phyloP scores from a whole-genome alignment of 805 yeast species.

The Scheffersomyces coipomensis region DNA sequence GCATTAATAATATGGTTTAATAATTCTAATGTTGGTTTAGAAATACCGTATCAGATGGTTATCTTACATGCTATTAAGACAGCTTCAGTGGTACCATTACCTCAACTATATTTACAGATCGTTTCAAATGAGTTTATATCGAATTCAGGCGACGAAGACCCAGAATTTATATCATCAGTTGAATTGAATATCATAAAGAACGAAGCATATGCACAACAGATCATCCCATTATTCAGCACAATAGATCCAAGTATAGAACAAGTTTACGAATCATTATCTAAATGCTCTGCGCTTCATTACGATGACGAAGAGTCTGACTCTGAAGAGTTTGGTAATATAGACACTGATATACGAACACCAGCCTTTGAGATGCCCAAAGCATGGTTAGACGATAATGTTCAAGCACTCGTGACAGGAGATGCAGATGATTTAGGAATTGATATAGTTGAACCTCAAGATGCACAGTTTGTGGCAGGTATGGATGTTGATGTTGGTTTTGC shows the following conservation, averaged over 20 bases:
- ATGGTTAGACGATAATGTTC: conserved; percentile 16
- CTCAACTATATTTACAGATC: conserved; percentile 30
- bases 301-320: conserved; percentile 26
- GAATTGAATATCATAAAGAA: conserved; percentile 5
- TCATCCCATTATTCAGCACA: conserved; percentile 10
- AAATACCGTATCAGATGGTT: conserved; percentile 32
- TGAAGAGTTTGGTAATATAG: neutral
- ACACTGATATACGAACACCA: conserved; percentile 3
- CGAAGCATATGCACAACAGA: neutral
- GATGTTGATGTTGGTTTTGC: conserved; percentile 39
- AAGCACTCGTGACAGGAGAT: conserved; percentile 23
- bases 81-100: neutral
- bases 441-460: conserved; percentile 14
- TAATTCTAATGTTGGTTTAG: conserved; percentile 21
- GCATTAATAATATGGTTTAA: conserved; percentile 30
- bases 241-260: conserved; percentile 6
- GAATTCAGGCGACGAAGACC: neutral
- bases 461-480: conserved; percentile 34
- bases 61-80: conserved; percentile 31
- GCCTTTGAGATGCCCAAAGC: conserved; percentile 21
- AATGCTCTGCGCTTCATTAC: conserved; percentile 37
- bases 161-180: conserved; percentile 4
- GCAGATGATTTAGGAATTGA: conserved; percentile 36
- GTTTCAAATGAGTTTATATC: conserved; percentile 16
- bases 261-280: conserved; percentile 32